Percentiles rank a stretch among this genome's conserved stretches.
These are phyloP conservation scores for Capronia coronata DNA, from an alignment of 2,329 filamentous ascomycete species.

Conservation along the genomic window DNA sequence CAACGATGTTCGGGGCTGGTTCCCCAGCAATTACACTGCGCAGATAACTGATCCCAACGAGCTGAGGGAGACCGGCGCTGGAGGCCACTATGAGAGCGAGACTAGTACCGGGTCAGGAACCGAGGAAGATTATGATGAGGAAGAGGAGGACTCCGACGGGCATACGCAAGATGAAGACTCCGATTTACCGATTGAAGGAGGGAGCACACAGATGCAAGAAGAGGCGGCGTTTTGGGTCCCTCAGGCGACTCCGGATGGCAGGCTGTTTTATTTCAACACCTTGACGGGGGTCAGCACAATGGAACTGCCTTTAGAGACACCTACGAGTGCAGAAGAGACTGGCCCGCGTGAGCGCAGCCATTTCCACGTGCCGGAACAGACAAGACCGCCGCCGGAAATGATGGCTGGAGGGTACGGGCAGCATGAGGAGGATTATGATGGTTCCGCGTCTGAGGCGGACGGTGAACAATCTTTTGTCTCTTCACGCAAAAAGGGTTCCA, in stretches of 20 bases:
- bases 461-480: constrained; percentile 65
- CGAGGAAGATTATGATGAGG: constrained; percentile 59
- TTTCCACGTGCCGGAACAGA: constrained; percentile 80
- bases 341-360: constrained; percentile 86
- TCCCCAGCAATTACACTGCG: constrained; percentile 97
- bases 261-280: constrained; percentile 96
- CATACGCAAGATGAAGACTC: constrained; percentile 57
- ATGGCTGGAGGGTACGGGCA: constrained; percentile 70
- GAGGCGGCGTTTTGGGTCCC: constrained; percentile 98
- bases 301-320: constrained; percentile 89
- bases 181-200: constrained; percentile 63
- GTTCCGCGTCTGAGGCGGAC: constrained; percentile 81
- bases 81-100: constrained; percentile 46
- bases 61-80: constrained; percentile 39
- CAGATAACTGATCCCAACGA: constrained; percentile 69
- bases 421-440: constrained; percentile 83
- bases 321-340: constrained; percentile 69
- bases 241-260: constrained; percentile 86
- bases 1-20: constrained; percentile 94
- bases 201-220: constrained; percentile 60
- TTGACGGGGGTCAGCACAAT: constrained; percentile 91
- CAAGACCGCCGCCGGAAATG: constrained; percentile 81
- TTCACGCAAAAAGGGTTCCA: constrained; percentile 63
- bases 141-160: constrained; percentile 60
- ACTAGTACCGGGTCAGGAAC: constrained; percentile 43